Conservation (phyloP, 257 asterid genomes). For the Solanum peruvianum region DNA sequence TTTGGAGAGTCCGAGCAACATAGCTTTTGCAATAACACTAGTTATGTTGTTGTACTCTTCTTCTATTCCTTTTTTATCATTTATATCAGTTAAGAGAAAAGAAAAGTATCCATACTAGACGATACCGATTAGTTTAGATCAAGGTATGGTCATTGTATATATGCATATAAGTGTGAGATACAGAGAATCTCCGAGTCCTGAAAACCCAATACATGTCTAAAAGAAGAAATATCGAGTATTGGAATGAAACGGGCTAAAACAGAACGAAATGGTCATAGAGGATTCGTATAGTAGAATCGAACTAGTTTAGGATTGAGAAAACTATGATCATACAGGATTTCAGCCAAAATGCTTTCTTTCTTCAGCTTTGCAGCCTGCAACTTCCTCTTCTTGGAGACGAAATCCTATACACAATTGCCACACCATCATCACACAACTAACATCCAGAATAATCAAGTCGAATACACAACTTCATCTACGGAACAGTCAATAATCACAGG, state of each 20-base stretch:
- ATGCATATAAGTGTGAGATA: neutral
- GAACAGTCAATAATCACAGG: neutral
- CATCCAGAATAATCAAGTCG: neutral
- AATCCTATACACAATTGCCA: slow-evolving; percentile 15
- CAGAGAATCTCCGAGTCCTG: neutral
- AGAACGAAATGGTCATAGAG: neutral
- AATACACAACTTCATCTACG: neutral
- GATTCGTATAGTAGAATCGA: neutral
- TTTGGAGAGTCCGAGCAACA: neutral
- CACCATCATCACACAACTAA: neutral
- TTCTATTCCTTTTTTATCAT: neutral
- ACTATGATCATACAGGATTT: slow-evolving; percentile 25
- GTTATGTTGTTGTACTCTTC: neutral
- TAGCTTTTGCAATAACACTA: neutral
- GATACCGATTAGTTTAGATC: neutral
- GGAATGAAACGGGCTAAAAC: neutral
- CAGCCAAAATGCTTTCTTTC: slow-evolving; percentile 19
- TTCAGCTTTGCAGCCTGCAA: slow-evolving; percentile 32
- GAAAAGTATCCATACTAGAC: neutral
- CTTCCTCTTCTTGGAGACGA: slow-evolving; percentile 45
- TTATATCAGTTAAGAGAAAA: neutral
- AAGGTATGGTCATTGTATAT: neutral
- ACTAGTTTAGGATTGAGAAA: neutral
- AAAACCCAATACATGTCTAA: neutral
- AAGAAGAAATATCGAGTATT: neutral